A percentile compares a stretch with the other conserved stretches of the same genome.
Evolutionary conservation across 208 protist species (phyloP).

Genomic region (Leishmania major): DNA sequence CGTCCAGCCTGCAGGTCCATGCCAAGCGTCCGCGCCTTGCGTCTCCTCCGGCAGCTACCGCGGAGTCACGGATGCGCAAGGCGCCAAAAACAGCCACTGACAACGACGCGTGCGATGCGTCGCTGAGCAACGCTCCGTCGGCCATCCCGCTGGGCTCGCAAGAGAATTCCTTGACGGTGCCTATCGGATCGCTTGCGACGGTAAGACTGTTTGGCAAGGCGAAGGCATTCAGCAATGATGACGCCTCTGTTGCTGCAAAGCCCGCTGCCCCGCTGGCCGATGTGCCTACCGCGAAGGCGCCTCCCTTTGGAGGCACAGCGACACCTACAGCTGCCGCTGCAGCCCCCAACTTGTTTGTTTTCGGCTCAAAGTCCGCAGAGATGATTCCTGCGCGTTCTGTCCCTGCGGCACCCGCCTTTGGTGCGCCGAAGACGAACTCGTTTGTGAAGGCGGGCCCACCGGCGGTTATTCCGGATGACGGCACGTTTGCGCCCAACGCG

Average conservation of each 20-base stretch:
- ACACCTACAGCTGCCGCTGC: neutral
- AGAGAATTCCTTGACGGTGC: conserved; percentile 30
- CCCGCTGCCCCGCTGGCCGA: neutral
- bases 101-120: neutral
- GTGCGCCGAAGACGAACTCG: conserved; percentile 12
- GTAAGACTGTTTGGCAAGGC: conserved; percentile 4
- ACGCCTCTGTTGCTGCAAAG: neutral
- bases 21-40: neutral
- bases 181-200: conserved; percentile 9
- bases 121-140: conserved; percentile 25
- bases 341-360: neutral
- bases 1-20: conserved; percentile 2
- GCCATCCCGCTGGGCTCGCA: conserved; percentile 12
- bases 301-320: conserved; percentile 13
- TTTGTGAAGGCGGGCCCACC: conserved; percentile 66
- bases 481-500: conserved; percentile 67
- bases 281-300: neutral
- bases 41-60: neutral
- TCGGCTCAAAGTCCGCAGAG: neutral
- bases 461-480: conserved; percentile 60
- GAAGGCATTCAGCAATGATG: neutral
- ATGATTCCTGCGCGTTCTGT: neutral
- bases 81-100: neutral
- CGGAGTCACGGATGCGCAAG: neutral
- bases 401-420: conserved; percentile 1